Conservation (phyloP, 768 basidiomycete genomes). For the Tulasnella sp. region DNA sequence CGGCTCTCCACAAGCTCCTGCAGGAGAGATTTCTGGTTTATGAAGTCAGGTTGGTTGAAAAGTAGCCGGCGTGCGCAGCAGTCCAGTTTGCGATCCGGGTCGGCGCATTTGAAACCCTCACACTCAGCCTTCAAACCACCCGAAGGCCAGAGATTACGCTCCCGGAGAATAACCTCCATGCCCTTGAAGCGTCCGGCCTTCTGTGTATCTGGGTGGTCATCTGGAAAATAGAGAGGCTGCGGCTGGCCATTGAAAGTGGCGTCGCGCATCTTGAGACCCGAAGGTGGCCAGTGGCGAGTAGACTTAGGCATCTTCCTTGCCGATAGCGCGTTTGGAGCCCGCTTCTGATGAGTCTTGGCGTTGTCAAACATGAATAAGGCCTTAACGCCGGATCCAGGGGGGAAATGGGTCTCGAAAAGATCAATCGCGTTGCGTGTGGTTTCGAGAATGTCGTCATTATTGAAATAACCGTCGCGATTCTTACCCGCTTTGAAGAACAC, state of each 20-base stretch:
- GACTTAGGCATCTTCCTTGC: constrained; percentile 39
- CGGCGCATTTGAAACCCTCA: constrained; percentile 36
- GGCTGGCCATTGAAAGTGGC: constrained; percentile 29
- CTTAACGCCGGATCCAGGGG: too few relatives aligned
- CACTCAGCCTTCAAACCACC: constrained; percentile 28
- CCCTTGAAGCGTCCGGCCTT: constrained; percentile 41
- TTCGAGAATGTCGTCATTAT: constrained; percentile 32
- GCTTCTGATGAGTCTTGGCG: constrained; percentile 40
- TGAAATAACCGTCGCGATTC: constrained; percentile 26
- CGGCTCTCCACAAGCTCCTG: constrained; percentile 32
- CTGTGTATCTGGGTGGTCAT: constrained; percentile 33
- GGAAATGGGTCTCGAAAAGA: constrained; percentile 34
- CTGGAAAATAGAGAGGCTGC: constrained; percentile 39
- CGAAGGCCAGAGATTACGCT: constrained; percentile 26
- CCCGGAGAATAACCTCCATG: constrained; percentile 37
- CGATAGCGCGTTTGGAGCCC: constrained; percentile 35
- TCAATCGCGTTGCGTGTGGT: constrained; percentile 37
- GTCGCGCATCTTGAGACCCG: constrained; percentile 38
- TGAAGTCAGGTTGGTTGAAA: constrained; percentile 45
- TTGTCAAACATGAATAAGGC: constrained; percentile 37
- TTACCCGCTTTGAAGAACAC: constrained; percentile 21
- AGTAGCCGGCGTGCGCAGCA: constrained; percentile 42
- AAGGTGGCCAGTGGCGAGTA: constrained; percentile 8
- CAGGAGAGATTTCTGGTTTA: constrained; percentile 36
- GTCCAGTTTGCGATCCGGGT: constrained; percentile 23